Base-by-base conservation (phyloP, 164 flowering plant genomes). In the Euptelea pleiosperma region DNA sequence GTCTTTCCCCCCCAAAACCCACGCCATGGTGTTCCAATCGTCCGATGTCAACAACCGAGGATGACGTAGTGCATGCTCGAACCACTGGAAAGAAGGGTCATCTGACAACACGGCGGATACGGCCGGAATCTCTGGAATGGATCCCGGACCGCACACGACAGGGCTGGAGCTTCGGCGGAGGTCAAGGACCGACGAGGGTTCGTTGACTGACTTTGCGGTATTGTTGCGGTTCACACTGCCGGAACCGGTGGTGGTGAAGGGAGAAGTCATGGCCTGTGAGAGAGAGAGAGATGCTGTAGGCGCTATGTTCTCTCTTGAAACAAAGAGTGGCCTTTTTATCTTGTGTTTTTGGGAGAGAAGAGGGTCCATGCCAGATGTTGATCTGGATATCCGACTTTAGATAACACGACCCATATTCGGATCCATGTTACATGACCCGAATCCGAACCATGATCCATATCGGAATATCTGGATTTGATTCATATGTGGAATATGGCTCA, bases 171-270 rank as follows among this genome's bases (percentile, higher is more conserved):
- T 85, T 4, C 85, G 70, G 11, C 85, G 82, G 49, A 85, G 77
- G 48, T 90, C 92, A 6, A 90, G 90, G 19, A 87, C 97, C 4
- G 97, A 87, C 19, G 89, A 87, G 49, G 97, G 95, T 52, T 90
- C 97, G 82, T 84, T 79, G 61, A 71, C 50, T 1, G 50, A 25
- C 35, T 24, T 64, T 26, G 60, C 46, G n/a, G 48, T 50, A 25
- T 47, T 45, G 37, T 60, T 34, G 16, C 44, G 36, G 28, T 43
- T n/a, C n/a, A n/a, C n/a, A n/a, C n/a, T 10, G 30, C 26, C 52
- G 1, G 43, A 54, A 51, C 10, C 4, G 39, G 61, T 55, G 50
- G 12, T 49, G 60, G 18, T n/a, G n/a, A n/a, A n/a, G n/a, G n/a
- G n/a, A n/a, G n/a, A n/a, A n/a, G n/a, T n/a, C n/a, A n/a, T n/a